Base-by-base conservation (phyloP, 768 basidiomycete genomes). In the Vararia minispora region DNA sequence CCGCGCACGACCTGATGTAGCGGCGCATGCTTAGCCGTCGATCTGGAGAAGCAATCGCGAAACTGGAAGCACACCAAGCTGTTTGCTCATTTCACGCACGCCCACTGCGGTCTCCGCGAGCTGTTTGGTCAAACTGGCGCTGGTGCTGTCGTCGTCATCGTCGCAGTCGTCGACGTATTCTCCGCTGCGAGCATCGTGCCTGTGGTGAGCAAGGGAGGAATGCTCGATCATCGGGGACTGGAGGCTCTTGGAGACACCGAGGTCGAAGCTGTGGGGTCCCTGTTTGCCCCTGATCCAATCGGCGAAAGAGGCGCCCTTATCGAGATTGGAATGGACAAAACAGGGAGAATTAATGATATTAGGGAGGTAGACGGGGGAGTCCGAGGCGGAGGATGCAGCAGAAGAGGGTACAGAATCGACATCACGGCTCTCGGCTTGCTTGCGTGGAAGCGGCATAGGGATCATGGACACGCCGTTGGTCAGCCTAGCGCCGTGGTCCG, bases 41-140 rank as follows among this genome's bases (percentile, higher is more conserved):
- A 20, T 33, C 29, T 7, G 14, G 28, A 25, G 9, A 13, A 6
- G 2, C n/a, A 17, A 20, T 33, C 8, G 13, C n/a, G n/a, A n/a
- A n/a, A n/a, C n/a, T n/a, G 17, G 2, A 29, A 31, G 63, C 71
- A 53, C 50, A 89, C 94, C 95, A 13, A 99, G 79, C 58, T 94
- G 88, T 59, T 94, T 94, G 74, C 90, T 94, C 90, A 97, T 92
- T 62, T 99, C 95, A 33, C 95, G 73, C 9, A 99, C 95, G 27
- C 90, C 85, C 10, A 90, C 87, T 13, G 95, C 95, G 14, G 95
- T 99, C 63, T 94, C 94, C 6, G 94, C 95, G 11, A 99, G 69
- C 49, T 91, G 88, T 54, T 74, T 81, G 5, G 95, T 98, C 51
- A 98, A 60, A 55, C 80, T 92, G 29, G 74, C 72, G 1, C 79